Evolutionary conservation across 345 rosid species (phyloP).

Genomic region (Camelina hispida): DNA sequence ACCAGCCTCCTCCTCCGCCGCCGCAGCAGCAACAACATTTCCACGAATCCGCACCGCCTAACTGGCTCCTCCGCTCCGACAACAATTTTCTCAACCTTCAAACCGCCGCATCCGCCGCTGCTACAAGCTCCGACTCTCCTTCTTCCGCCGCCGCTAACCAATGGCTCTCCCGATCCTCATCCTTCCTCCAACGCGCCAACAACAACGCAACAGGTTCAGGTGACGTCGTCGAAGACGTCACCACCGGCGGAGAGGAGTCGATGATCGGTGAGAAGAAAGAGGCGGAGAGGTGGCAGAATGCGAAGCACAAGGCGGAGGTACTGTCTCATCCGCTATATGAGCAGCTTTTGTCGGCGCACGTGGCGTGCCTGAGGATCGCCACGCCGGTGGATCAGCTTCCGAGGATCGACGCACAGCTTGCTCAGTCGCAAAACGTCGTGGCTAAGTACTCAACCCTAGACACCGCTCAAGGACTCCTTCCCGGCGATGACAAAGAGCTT

Average conservation of each 20-base stretch:
- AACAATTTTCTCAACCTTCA: slow-evolving; percentile 85
- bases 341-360: slow-evolving; percentile 89
- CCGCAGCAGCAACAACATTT: slow-evolving; percentile 50
- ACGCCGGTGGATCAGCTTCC: slow-evolving; percentile 98
- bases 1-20: slow-evolving; percentile 42
- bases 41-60: slow-evolving; percentile 55
- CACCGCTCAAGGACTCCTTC: slow-evolving; percentile 54
- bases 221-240: slow-evolving; percentile 61
- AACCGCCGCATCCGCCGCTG: slow-evolving; percentile 50
- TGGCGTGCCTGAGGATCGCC: slow-evolving; percentile 86
- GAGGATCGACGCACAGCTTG: slow-evolving; percentile 93
- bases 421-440: slow-evolving; percentile 94
- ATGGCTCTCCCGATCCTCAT: slow-evolving; percentile 82
- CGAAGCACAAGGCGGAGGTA: slow-evolving; percentile 79
- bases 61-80: slow-evolving; percentile 78
- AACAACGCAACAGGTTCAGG: slow-evolving; percentile 50
- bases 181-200: slow-evolving; percentile 49
- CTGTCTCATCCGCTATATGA: slow-evolving; percentile 88
- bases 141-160: slow-evolving; percentile 53
- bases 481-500: slow-evolving; percentile 82
- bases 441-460: slow-evolving; percentile 79
- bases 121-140: slow-evolving; percentile 51
- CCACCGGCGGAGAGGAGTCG: slow-evolving; percentile 41
- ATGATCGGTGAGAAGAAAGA: slow-evolving; percentile 43
- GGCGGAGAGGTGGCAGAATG: slow-evolving; percentile 78